A percentile compares a stretch with the other conserved stretches of the same genome.
phyloP scores from a whole-genome alignment of 2,329 filamentous ascomycete species.

The Rugonectria rugulosa region DNA sequence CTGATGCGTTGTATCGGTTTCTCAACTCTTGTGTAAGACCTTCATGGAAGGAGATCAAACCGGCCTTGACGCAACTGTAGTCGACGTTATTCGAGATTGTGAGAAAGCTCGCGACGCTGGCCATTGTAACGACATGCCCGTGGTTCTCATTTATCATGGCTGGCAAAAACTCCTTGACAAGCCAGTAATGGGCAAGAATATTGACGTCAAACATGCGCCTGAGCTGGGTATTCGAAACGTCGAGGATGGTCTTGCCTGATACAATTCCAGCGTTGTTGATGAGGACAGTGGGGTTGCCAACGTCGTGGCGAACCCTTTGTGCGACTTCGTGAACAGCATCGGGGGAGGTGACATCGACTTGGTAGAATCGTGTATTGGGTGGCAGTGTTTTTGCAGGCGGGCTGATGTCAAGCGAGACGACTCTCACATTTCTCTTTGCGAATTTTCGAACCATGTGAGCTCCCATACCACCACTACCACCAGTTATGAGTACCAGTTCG shows the following conservation, averaged over 20 bases:
- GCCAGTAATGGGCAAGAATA: slow-evolving; percentile 67
- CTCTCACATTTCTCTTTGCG: slow-evolving; percentile 6
- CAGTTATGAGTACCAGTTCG: slow-evolving; percentile 15
- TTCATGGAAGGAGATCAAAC: slow-evolving; percentile 70
- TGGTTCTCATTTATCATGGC: slow-evolving; percentile 66
- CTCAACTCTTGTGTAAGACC: slow-evolving; percentile 61
- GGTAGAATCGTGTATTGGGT: slow-evolving; percentile 5
- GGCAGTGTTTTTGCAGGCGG: slow-evolving; percentile 2
- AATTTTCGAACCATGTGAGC: slow-evolving; percentile 10
- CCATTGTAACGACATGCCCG: slow-evolving; percentile 73
- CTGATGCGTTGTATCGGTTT: slow-evolving; percentile 61
- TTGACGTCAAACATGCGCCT: slow-evolving; percentile 65
- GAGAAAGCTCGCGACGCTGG: slow-evolving; percentile 65
- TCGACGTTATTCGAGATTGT: slow-evolving; percentile 67
- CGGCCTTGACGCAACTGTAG: slow-evolving; percentile 69
- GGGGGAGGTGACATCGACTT: slow-evolving; percentile 19
- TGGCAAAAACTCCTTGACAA: slow-evolving; percentile 69
- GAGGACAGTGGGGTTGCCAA: slow-evolving; percentile 24
- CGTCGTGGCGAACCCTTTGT: slow-evolving; percentile 10
- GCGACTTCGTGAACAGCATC: slow-evolving; percentile 9
- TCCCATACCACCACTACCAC: slow-evolving; percentile 20
- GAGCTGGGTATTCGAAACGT: slow-evolving; percentile 1
- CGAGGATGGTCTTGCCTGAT: slow-evolving; percentile 4
- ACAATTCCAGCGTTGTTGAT: slow-evolving; percentile 26
- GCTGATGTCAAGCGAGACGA: slow-evolving; percentile 14